Evolutionary conservation across 192 early-diverging fungal species (phyloP), one percentile per base, ranked within the genome.

Genomic region (Podila epicladia): DNA sequence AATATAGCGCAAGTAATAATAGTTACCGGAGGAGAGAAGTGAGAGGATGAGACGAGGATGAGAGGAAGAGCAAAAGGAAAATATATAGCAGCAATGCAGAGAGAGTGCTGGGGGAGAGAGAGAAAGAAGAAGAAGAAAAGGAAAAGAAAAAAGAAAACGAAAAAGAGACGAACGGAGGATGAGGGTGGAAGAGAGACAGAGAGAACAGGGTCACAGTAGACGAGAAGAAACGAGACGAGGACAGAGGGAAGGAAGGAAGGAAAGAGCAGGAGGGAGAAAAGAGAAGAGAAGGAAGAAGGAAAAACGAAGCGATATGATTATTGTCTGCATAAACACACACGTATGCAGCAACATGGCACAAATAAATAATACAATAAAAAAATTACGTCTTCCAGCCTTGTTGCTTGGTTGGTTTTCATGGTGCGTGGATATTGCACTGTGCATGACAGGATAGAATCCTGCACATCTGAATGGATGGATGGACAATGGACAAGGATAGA

Each of bases 261-360:
- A 29, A 58, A 13, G 31, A 41, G 12, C 1, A 41, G 19, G 15
- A 28, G 19, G 62, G 49, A 64, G 60, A 61, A 24, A n/a, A n/a
- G n/a, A n/a, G 35, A 41, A 58, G 31, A 71, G 29, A 31, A 29
- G 67, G 33, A 63, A 66, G 37, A 50, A 45, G 50, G 64, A 58
- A 28, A 53, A 73, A 24, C 61, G 58, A 50, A 68, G 72, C 29
- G n/a, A 58, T 69, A 73, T 53, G 48, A 82, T 38, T 71, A 12
- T 64, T 69, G 6, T 84, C 69, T 38, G 45, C 65, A 48, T 64
- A 67, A 26, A 57, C 65, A 37, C 75, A 45, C 41, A 45, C 41
- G 7, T 9, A 41, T 41, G 41, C 41, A 45, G 41, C 41, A 45
- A 45, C 41, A 45, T 45, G 41, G 41, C 41, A 45, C 15, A 45